Conservation (phyloP, 2,329 filamentous ascomycete species). For the Claviceps africana region DNA sequence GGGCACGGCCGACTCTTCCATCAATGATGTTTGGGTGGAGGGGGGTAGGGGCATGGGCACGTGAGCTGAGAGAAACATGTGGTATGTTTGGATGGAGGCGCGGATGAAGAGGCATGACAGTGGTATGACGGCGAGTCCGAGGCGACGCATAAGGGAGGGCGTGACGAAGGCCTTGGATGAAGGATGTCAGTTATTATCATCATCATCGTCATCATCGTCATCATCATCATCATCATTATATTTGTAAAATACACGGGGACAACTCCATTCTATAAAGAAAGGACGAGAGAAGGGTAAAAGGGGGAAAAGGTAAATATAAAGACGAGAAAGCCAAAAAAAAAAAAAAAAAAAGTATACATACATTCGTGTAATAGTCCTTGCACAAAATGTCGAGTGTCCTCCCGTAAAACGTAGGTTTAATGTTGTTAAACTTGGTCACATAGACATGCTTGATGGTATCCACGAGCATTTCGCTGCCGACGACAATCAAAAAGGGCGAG, state of each 20-base stretch:
- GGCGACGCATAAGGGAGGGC: conserved; percentile 74
- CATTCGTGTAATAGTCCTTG: conserved; percentile 96
- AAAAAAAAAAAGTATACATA: conserved; percentile 34
- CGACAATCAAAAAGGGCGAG: conserved; percentile 82
- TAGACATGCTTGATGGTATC: conserved; percentile 97
- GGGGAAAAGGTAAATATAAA: too few species aligned
- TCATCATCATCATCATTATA: too few species aligned
- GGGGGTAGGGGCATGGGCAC: conserved; percentile 59
- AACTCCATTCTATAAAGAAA: too few species aligned
- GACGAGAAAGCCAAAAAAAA: too few species aligned
- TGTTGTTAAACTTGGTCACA: conserved; percentile 97
- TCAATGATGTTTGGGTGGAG: conserved; percentile 50
- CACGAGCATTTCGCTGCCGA: conserved; percentile 92
- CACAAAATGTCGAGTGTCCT: conserved; percentile 86
- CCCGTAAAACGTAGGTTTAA: conserved; percentile 77
- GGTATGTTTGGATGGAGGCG: conserved; percentile 87
- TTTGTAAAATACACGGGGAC: too few species aligned
- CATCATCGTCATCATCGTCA: too few species aligned
- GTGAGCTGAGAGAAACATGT: conserved; percentile 90
- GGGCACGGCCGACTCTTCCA: conserved; percentile 46
- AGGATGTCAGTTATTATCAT: neutral
- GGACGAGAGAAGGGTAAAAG: neutral
- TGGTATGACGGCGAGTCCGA: conserved; percentile 83
- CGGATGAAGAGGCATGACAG: conserved; percentile 91
- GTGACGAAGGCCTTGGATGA: conserved; percentile 62